Evolutionary conservation across 2,329 filamentous ascomycete species (phyloP).

Genomic region (Scopulariopsis brevicaulis): DNA sequence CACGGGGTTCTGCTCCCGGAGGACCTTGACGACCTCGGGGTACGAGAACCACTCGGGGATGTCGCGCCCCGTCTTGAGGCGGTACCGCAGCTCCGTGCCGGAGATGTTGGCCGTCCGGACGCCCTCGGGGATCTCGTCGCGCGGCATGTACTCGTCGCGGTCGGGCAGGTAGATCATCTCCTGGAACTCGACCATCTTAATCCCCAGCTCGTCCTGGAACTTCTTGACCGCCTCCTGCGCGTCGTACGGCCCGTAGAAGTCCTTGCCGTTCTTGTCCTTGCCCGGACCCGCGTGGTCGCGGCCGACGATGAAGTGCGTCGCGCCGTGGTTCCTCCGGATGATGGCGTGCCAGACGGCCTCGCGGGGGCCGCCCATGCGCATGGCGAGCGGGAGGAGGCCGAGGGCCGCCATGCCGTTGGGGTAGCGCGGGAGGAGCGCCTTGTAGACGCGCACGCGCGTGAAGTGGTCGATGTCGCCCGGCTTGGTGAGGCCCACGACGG

Average conservation of each 20-base stretch:
- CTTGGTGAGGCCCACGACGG: conserved; percentile 96
- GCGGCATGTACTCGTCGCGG: conserved; percentile 88
- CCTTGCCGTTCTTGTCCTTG: conserved; percentile 93
- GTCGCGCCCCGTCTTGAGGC: conserved; percentile 81
- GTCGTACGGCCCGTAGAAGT: conserved; percentile 98
- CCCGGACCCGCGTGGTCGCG: conserved; percentile 96
- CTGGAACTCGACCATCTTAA: conserved; percentile 98
- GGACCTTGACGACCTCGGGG: conserved; percentile 92
- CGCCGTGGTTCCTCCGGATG: conserved; percentile 98
- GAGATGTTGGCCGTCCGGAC: conserved; percentile 82
- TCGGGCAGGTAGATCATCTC: conserved; percentile 99
- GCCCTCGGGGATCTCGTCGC: conserved; percentile 78
- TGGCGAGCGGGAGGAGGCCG: conserved; percentile 86
- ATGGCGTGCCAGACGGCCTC: conserved; percentile 99
- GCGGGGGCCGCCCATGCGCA: conserved; percentile 97
- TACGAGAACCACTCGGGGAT: conserved; percentile 99
- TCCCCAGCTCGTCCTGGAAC: conserved; percentile 92
- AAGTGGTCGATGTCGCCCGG: conserved; percentile 99
- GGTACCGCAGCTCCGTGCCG: conserved; percentile 80
- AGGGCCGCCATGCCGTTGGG: conserved; percentile 98
- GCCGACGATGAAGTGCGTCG: conserved; percentile 98
- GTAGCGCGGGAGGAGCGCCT: conserved; percentile 90
- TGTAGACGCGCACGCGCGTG: conserved; percentile 96
- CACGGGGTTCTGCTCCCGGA: conserved; percentile 91
- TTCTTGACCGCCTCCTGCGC: conserved; percentile 94